Evolutionary conservation across 257 asterid genomes (phyloP), one percentile per base, ranked within the genome.

Genomic region (Lantana camara): DNA sequence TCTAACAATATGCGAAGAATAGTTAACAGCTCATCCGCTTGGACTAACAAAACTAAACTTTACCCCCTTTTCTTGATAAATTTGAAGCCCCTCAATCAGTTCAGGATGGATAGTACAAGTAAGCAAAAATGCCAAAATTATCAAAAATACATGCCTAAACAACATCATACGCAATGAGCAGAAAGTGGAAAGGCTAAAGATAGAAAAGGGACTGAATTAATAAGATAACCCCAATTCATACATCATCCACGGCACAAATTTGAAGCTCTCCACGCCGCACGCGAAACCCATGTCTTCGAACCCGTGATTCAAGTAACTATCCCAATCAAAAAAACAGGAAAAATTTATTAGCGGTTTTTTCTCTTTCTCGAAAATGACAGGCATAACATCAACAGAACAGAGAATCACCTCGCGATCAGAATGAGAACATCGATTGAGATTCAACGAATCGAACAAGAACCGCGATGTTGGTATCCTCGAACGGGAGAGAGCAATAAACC

Each of bases 231-330:
- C 23, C n/a, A 50, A 68, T 9, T 17, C 57, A 56, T 78, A 84
- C 97, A 74, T 79, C 95, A 73, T 77, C 95, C 91, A 79, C 71
- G 16, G 85, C 84, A 54, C 69, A 58, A 70, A 81, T 69, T 40
- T 72, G 82, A 66, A 75, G 63, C 55, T 27, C 66, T 67, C 69
- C 52, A 40, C 58, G 78, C 69, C 74, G 71, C 69, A 55, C 69
- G 64, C 74, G 73, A 66, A 56, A 54, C 23, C 80, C 87, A 75
- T 64, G 60, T 9, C 66, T 66, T 61, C 72, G 66, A 47, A 52
- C 64, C 71, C 77, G 75, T 72, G 75, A 75, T 57, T 65, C 73
- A 64, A 69, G 57, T 40, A 84, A 72, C 90, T 82, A 57, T 29
- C 41, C 40, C 72, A 13, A 57, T 59, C 73, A 54, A 66, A 48